These are phyloP conservation scores for Colletotrichum lindemuthianum DNA, from an alignment of 2,329 filamentous ascomycete species.

Conservation along the genomic window DNA sequence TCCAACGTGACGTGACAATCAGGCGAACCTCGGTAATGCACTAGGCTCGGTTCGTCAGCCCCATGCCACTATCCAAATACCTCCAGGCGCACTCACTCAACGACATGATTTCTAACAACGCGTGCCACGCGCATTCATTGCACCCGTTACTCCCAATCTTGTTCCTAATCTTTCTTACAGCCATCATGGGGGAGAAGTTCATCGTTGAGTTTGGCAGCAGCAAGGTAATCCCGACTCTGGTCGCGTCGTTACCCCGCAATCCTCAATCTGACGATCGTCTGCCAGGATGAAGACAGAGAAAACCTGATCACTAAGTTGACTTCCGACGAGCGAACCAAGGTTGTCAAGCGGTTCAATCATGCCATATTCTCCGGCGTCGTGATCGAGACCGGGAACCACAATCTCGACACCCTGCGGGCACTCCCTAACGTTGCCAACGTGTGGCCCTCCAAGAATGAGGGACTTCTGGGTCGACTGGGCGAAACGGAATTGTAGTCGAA, in stretches of 20 bases:
- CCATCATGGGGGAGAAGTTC: slow-evolving; percentile 31
- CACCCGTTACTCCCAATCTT: neutral
- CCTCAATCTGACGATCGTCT: neutral
- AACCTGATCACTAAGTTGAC: slow-evolving; percentile 17
- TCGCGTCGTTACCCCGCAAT: neutral
- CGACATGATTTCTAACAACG: neutral
- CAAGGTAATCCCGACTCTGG: slow-evolving; percentile 8
- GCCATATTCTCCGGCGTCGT: slow-evolving; percentile 48
- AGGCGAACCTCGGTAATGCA: no score
- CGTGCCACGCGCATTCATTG: neutral
- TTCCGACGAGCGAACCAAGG: slow-evolving; percentile 18
- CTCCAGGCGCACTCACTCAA: no score
- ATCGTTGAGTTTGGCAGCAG: slow-evolving; percentile 32
- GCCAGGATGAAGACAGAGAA: slow-evolving; percentile 27
- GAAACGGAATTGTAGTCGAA: neutral
- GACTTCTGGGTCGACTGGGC: slow-evolving; percentile 14
- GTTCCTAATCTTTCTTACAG: neutral
- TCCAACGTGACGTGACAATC: no score
- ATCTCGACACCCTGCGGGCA: slow-evolving; percentile 45
- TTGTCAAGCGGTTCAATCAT: slow-evolving; percentile 27
- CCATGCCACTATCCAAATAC: no score
- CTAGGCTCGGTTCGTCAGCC: no score
- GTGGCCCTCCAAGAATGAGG: slow-evolving; percentile 42
- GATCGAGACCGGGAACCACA: slow-evolving; percentile 46
- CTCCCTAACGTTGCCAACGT: slow-evolving; percentile 49